phyloP scores from a whole-genome alignment of 345 rosid species.

The Salix arbutifolia region DNA sequence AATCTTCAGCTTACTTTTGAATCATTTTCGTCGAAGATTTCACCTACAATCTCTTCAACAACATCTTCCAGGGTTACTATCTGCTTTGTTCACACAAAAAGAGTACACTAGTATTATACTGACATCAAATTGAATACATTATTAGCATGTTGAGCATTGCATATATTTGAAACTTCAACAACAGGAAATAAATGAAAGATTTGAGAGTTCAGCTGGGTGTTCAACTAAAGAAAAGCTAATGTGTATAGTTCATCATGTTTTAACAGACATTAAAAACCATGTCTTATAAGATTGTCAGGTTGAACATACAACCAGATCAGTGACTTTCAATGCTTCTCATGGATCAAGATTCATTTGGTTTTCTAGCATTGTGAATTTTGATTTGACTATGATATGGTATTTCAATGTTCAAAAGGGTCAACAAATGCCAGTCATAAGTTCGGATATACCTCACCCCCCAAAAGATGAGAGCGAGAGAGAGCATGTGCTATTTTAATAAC shows the following conservation, averaged over 20 bases:
- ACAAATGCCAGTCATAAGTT: neutral
- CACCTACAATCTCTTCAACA: constrained; percentile 98
- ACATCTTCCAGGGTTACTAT: constrained; percentile 92
- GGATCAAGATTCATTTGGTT: neutral
- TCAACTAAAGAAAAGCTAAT: neutral
- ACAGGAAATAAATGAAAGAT: neutral
- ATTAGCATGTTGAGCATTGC: neutral
- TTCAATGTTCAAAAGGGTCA: neutral
- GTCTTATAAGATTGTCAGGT: neutral
- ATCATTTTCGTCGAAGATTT: constrained; percentile 96
- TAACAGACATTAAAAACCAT: neutral
- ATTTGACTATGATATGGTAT: neutral
- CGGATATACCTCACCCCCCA: neutral
- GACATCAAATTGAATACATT: neutral
- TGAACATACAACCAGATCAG: neutral
- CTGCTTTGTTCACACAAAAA: constrained; percentile 43
- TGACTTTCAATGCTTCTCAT: neutral
- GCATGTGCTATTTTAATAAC: neutral
- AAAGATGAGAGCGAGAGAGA: neutral
- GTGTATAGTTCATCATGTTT: neutral
- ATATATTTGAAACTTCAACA: neutral
- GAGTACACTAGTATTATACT: neutral
- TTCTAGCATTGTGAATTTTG: neutral
- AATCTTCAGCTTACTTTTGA: constrained; percentile 59
- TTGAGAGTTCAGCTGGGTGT: neutral